Evolutionary conservation across 768 basidiomycete genomes (phyloP), one percentile per base, ranked within the genome.

Genomic region (Mycena chlorophos): DNA sequence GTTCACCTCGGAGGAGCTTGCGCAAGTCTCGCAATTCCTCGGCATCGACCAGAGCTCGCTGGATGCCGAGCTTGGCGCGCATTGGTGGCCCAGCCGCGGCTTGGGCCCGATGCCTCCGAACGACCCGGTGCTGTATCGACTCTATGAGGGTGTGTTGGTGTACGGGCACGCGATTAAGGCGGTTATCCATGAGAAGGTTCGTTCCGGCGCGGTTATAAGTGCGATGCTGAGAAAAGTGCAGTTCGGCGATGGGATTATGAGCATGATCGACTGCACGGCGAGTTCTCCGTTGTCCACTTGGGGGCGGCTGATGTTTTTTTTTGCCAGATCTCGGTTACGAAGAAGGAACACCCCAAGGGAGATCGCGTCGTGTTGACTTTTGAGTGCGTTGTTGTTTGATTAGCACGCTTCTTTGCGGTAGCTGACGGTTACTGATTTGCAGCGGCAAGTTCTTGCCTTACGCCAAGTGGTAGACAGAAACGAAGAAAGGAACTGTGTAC

Each of bases 221-320:
- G 29, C 20, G 25, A 2, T 30, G 39, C 25, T 42, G 22, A 10
- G 42, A 16, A 13, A 25, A 19, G 22, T 55, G 2, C 60, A 89
- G 87, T 91, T 91, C 59, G 90, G 90, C 4, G 90, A 92, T 63
- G 89, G 90, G 4, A 91, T 92, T 57, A 91, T 91, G 88, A 88
- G 87, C 19, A 89, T 91, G 87, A 90, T 91, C 54, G 89, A 92
- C 68, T 91, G 89, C 70, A 85, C 81, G 61, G 78, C 55, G 16
- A 14, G n/a, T 42, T 42, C 22, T 52, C 19, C 29, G 5, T 23
- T 5, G 13, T n/a, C 13, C n/a, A 1, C n/a, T n/a, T n/a, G 46
- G 12, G 16, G 26, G 20, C 26, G 13, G 22, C 48, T 34, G 8
- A 34, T 8, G n/a, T 28, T 40, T 14, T 10, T 4, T 12, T 22